Conservation (phyloP, 441 rosid species). For the Eutrema salsugineum region DNA sequence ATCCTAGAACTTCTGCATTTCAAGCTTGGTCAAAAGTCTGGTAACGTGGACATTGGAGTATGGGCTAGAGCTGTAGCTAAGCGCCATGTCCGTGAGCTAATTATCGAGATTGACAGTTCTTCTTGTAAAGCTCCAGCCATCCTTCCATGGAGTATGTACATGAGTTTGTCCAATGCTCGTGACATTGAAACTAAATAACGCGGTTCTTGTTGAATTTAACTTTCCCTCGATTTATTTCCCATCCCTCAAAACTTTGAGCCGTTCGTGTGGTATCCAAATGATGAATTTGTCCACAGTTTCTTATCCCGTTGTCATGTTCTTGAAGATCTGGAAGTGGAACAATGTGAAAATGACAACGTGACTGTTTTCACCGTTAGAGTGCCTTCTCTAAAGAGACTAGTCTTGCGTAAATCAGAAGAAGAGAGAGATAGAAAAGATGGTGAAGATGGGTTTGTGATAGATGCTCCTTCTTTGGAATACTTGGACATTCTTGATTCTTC, state of each 20-base stretch:
- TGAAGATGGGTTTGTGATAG: background rate
- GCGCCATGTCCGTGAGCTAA: background rate
- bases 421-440: fast-evolving
- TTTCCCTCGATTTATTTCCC: background rate
- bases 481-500: background rate
- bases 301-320: background rate
- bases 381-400: background rate
- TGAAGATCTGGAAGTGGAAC: background rate
- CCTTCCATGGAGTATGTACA: background rate
- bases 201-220: background rate
- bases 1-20: background rate
- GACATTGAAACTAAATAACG: background rate
- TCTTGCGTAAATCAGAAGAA: background rate
- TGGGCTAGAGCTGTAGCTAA: background rate
- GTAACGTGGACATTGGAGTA: background rate
- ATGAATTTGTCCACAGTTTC: background rate
- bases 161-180: background rate
- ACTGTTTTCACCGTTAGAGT: background rate
- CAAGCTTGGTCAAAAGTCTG: background rate
- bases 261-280: background rate
- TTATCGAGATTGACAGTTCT: background rate
- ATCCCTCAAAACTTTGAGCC: background rate
- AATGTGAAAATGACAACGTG: background rate
- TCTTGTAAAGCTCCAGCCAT: background rate
- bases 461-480: conserved; percentile 8